Evolutionary conservation across 2,329 filamentous ascomycete species (phyloP), one percentile per base, ranked within the genome.

Genomic region (Hymenotorrendiella dingleyae): DNA sequence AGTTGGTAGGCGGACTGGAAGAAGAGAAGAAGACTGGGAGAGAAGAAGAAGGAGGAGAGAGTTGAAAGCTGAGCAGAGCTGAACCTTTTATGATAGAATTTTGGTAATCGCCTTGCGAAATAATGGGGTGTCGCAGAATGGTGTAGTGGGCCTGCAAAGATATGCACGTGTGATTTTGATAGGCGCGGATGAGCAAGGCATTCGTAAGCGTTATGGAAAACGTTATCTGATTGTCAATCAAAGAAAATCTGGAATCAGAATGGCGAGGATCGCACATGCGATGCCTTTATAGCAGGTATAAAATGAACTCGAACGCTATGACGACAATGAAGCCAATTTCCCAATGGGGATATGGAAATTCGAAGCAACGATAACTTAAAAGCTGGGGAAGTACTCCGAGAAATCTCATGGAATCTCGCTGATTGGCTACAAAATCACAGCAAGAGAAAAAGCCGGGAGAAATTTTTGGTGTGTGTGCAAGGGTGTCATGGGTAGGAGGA

Each of bases 121-220:
- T n/a, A n/a, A n/a, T n/a, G n/a, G n/a, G n/a, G n/a, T 33, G 43
- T 38, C 40, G 30, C 43, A 35, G 41, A 40, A 34, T 19, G 27
- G 29, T 33, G 40, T 26, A 23, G 44, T 48, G 37, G 46, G 43
- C 27, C 39, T 46, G 49, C 35, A 40, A 48, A 38, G 43, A 37
- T 38, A 47, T 50, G 52, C 54, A 54, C 54, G 54, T 54, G 54
- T 38, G 40, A 28, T 21, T 41, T 16, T 39, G 38, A 54, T 48
- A 53, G 52, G 54, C 39, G 26, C 21, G 21, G 44, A 45, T 47
- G 47, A 43, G 43, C 26, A 44, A 40, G 29, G 39, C 42, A 48
- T 52, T 47, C 37, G 46, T 48, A 49, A 51, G 41, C 35, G 47
- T 38, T 26, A 16, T 34, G 4, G 27, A 29, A 11, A 29, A 29